Evolutionary conservation across 2,329 filamentous ascomycete species (phyloP), one percentile per base, ranked within the genome.

Genomic region (Cryphonectria carpinicola): DNA sequence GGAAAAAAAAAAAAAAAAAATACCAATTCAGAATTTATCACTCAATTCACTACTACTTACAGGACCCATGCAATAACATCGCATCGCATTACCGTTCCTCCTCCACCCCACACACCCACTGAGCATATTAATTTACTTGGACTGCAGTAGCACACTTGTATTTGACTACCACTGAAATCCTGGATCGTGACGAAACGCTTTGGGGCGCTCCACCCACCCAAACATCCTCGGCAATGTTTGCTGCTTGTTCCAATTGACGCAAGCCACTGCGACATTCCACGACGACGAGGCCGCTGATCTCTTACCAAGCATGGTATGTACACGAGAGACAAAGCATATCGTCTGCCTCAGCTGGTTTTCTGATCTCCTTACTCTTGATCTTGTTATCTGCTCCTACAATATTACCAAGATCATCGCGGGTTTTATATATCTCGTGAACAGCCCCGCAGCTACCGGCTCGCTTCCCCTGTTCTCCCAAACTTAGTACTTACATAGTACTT

Each of bases 171-270:
- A 22, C 41, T 4, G 41, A 0, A 46, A 19, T 19, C 17, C 46
- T 49, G 46, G 22, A 58, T 35, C 46, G 7, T 28, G 52, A 32
- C 13, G 52, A 56, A 28, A 32, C 32, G 32, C 49, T 4, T 6
- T 25, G 4, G 25, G 11, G 13, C 52, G 52, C 52, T 56, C 52
- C 52, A 56, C 52, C 43, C 43, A 28, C n/a, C n/a, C 52, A 32
- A 56, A 43, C 37, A 63, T 17, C 61, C 61, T 43, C 61, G 61
- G 37, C 61, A 63, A 46, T 46, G 61, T 32, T 32, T 39, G 46
- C 32, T 64, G 61, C 61, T 32, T 32, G 22, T 64, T 4, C 39
- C 61, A 32, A 43, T 64, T 41, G 61, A 64, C 35, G 37, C 61
- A 17, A 32, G 37, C n/a, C 61, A 41, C 22, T 25, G 39, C 25